phyloP scores from a whole-genome alignment of 352 stramenopile genomes.

The Thalassiosira exigua region DNA sequence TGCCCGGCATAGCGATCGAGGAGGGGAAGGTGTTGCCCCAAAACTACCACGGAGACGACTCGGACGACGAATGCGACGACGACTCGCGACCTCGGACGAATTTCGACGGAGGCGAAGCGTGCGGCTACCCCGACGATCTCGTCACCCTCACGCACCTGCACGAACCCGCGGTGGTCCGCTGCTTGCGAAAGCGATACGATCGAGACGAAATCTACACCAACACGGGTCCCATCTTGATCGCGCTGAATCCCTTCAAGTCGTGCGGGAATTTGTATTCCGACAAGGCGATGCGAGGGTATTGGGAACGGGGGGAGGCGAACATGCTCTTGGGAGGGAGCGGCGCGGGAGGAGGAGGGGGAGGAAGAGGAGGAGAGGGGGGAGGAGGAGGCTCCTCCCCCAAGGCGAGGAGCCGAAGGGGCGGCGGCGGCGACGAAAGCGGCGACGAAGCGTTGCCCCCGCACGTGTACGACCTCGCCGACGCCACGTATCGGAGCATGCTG shows the following conservation, averaged over 20 bases:
- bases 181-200: slow-evolving; percentile 68
- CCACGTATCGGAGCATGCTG: slow-evolving; percentile 83
- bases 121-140: slow-evolving; percentile 81
- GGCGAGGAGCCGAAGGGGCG: not conserved
- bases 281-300: slow-evolving; percentile 72
- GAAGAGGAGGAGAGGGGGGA: slow-evolving; percentile 6
- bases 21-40: slow-evolving; percentile 68
- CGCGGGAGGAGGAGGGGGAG: slow-evolving; percentile 1
- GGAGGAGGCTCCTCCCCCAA: not conserved
- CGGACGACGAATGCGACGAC: slow-evolving; percentile 35
- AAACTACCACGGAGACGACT: slow-evolving; percentile 48
- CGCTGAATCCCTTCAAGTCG: slow-evolving; percentile 86
- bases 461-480: slow-evolving; percentile 84
- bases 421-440: not conserved
- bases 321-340: slow-evolving; percentile 34
- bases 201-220: slow-evolving; percentile 85
- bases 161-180: slow-evolving; percentile 94
- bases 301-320: slow-evolving; percentile 49
- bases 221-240: slow-evolving; percentile 86
- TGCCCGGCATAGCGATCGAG: slow-evolving; percentile 52
- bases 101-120: not conserved
- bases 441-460: slow-evolving; percentile 68
- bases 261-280: slow-evolving; percentile 81
- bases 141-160: slow-evolving; percentile 94
- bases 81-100: not conserved